Evolutionary conservation across 2,329 filamentous ascomycete genomes (phyloP), one percentile per base, ranked within the genome.

Genomic region (Didymellaceae sp.): DNA sequence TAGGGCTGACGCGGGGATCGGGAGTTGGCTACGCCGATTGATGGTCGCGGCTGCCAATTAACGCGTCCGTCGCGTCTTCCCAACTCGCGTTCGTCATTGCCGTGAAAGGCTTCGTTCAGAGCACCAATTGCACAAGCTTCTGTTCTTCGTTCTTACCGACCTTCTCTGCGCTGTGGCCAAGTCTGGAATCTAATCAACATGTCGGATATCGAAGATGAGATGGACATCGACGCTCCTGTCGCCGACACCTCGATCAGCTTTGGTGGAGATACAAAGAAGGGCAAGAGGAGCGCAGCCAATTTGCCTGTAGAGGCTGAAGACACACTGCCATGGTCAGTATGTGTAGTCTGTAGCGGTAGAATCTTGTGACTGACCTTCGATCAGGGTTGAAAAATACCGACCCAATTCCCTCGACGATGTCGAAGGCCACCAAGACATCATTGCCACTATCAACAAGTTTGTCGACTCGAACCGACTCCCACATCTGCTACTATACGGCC

Each of bases 401-500:
- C 94, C 94, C 14, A 86, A 87, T 55, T 91, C 89, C 1, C 84
- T 99, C 35, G 85, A 88, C 62, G 94, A 99, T 74, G 94, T 99
- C 50, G 96, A 91, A 3, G 94, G 94, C 16, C 94, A 99, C 74
- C 89, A 97, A 70, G 94, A 99, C 75, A 97, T 99, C 68, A 86
- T 99, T 58, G 87, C 92, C 4, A 99, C 94, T 2, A 96, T 99
- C 78, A 97, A 97, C 81, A 94, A 92, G 73, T 99, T 99, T 67
- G 85, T 99, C 70, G 92, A 97, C 70, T 84, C 90, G 49, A 97
- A 99, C 76, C 86, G 92, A 62, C 82, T 99, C 44, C 94, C 94
- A 6, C 94, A 99, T 78, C 87, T 99, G 31, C 87, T 99, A 13
- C 88, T 99, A 54, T 99, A 99, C 71, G 94, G 94, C 0, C 94